phyloP scores from a whole-genome alignment of 2,329 filamentous ascomycete genomes.

The Herpotrichia juniperi region DNA sequence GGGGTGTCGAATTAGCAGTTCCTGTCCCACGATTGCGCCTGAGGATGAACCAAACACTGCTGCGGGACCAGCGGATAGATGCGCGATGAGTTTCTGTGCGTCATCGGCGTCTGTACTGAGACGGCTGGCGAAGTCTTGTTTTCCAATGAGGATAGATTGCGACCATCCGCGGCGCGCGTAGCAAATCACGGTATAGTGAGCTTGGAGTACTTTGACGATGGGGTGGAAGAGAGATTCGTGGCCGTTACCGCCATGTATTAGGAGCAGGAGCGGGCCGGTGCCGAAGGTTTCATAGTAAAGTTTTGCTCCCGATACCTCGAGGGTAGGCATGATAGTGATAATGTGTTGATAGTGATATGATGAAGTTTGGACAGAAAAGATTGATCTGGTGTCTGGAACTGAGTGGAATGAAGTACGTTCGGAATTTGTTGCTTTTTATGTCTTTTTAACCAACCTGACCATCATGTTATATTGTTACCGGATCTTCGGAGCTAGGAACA shows the following conservation, averaged over 20 bases:
- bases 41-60: constrained; percentile 20
- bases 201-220: constrained; percentile 23
- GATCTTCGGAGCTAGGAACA: too few species aligned
- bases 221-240: constrained; percentile 28
- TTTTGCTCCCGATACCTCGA: too few species aligned
- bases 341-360: too few species aligned
- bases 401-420: too few species aligned
- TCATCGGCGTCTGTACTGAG: constrained; percentile 40
- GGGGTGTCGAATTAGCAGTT: constrained; percentile 12
- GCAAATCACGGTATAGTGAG: constrained; percentile 31
- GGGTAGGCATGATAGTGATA: too few species aligned
- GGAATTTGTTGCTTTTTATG: too few species aligned
- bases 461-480: too few species aligned
- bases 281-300: constrained; percentile 38
- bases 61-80: constrained; percentile 10
- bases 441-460: too few species aligned
- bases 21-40: constrained; percentile 19
- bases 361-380: too few species aligned
- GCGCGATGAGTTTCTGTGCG: constrained; percentile 23
- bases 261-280: constrained; percentile 32
- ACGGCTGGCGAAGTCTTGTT: constrained; percentile 32
- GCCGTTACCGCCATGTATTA: constrained; percentile 40
- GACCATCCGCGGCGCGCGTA: constrained; percentile 39
- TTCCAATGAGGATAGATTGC: constrained; percentile 17
- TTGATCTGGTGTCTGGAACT: too few species aligned